Conservation (phyloP, 768 basidiomycete species). For the Panaeolus papilionaceus region DNA sequence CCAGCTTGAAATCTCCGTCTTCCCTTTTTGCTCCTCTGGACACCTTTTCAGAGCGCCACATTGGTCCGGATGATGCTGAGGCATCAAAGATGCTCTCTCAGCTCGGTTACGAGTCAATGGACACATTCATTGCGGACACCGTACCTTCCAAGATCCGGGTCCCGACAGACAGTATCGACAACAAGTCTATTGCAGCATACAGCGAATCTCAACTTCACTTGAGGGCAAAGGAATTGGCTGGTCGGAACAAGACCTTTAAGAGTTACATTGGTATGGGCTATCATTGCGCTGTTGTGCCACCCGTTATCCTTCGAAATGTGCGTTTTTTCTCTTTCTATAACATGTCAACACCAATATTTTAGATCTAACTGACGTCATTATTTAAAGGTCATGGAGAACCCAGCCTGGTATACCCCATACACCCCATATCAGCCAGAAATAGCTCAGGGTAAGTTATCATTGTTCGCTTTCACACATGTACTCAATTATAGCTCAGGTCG, state of each 20-base stretch:
- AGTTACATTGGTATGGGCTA: conserved; percentile 99
- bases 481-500: conserved; percentile 62
- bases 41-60: conserved; percentile 88
- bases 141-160: conserved; percentile 86
- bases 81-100: conserved; percentile 80
- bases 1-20: conserved; percentile 62
- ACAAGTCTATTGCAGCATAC: conserved; percentile 72
- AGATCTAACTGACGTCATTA: conserved; percentile 29
- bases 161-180: conserved; percentile 60
- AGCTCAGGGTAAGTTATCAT: conserved; percentile 76
- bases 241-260: conserved; percentile 80
- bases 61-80: conserved; percentile 90
- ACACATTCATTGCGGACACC: conserved; percentile 83
- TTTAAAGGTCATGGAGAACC: conserved; percentile 86
- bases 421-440: conserved; percentile 98
- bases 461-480: conserved; percentile 11
- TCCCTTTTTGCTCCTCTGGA: conserved; percentile 87
- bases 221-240: conserved; percentile 79
- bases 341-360: background rate
- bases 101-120: conserved; percentile 88
- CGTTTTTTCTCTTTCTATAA: conserved; percentile 18
- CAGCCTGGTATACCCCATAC: conserved; percentile 97
- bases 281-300: conserved; percentile 93
- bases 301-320: conserved; percentile 92
- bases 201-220: conserved; percentile 87